phyloP scores from a whole-genome alignment of 805 yeast genomes.

The Wickerhamiella shivajii region DNA sequence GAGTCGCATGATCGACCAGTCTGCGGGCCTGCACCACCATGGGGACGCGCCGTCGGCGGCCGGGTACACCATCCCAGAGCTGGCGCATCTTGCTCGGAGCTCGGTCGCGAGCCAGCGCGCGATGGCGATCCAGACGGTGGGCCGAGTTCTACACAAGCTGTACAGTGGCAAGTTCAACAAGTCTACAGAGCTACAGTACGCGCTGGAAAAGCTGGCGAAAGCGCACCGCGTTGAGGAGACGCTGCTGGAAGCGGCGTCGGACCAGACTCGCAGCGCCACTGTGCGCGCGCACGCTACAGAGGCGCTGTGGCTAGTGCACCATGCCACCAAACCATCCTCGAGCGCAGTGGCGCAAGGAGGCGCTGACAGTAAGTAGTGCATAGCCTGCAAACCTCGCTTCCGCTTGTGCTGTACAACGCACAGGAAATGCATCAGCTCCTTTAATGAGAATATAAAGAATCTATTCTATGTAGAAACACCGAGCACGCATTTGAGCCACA shows the following conservation, averaged over 20 bases:
- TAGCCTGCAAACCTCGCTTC: too few relatives aligned
- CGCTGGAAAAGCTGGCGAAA: slow-evolving; percentile 15
- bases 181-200: slow-evolving; percentile 28
- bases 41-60: slow-evolving; percentile 77
- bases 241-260: slow-evolving; percentile 17
- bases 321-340: not conserved
- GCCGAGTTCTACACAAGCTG: slow-evolving; percentile 70
- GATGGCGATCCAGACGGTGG: slow-evolving; percentile 72
- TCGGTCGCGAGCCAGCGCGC: slow-evolving; percentile 74
- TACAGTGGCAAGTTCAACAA: slow-evolving; percentile 32
- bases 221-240: slow-evolving; percentile 17
- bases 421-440: too few relatives aligned
- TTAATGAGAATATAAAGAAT: too few relatives aligned
- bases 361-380: not conserved
- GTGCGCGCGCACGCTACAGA: slow-evolving; percentile 20
- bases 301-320: slow-evolving; percentile 17
- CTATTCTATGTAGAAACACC: too few relatives aligned
- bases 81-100: slow-evolving; percentile 66
- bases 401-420: too few relatives aligned
- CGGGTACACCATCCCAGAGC: slow-evolving; percentile 78
- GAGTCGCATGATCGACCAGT: slow-evolving; percentile 35
- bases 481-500: too few relatives aligned
- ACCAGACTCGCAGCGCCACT: slow-evolving; percentile 17
- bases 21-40: slow-evolving; percentile 79
- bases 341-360: not conserved